Conservation (phyloP, 495 filamentous ascomycete species). For the Podospora didyma region DNA sequence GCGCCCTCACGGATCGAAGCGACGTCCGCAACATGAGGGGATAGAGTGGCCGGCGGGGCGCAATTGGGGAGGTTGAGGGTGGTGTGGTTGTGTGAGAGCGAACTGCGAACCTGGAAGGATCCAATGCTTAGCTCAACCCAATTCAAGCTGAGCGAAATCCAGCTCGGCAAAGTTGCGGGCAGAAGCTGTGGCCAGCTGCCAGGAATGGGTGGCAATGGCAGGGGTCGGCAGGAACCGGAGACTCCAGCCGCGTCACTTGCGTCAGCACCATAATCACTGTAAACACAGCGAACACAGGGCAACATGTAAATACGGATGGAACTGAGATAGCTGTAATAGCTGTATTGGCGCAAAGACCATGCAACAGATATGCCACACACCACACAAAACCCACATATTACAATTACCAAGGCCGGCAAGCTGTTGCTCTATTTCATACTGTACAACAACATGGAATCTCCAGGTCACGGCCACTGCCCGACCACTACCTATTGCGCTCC, state of each 20-base stretch:
- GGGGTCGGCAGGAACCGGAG: too few relatives aligned
- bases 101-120: constrained; percentile 24
- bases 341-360: too few relatives aligned
- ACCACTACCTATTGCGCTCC: constrained; percentile 1
- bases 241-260: not conserved
- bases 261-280: not conserved
- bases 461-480: not conserved
- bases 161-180: constrained; percentile 36
- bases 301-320: too few relatives aligned
- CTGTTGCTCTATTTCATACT: constrained; percentile 37
- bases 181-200: constrained; percentile 16
- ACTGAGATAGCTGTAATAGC: too few relatives aligned
- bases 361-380: too few relatives aligned
- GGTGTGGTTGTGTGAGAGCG: constrained; percentile 36
- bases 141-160: constrained; percentile 33
- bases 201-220: not conserved
- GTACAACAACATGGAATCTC: constrained; percentile 18
- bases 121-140: not conserved
- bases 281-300: too few relatives aligned
- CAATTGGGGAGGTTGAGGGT: constrained; percentile 27
- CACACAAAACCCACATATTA: constrained; percentile 1
- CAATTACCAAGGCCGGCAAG: constrained; percentile 23
- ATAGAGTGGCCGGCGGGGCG: constrained; percentile 44
- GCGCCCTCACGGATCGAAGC: constrained; percentile 54
- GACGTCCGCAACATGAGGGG: constrained; percentile 66